Evolutionary conservation across 441 rosid genomes (phyloP), one percentile per base, ranked within the genome.

Genomic region (Populus hybrid): DNA sequence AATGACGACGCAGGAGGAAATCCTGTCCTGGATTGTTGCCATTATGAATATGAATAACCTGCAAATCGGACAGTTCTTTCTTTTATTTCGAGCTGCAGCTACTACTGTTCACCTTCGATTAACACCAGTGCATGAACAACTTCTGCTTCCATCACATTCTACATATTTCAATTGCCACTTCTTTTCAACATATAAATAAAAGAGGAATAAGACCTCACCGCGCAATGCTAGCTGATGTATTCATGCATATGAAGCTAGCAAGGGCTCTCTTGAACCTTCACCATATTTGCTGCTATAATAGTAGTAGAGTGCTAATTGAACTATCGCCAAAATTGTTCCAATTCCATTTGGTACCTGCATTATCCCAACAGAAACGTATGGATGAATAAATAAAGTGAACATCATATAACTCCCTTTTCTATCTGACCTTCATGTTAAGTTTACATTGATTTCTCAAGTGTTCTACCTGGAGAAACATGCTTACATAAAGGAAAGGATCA

Each of bases 301-400:
- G 67, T 67, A 70, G 79, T 88, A 89, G 73, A 91, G 30, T 24
- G 75, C 71, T 78, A 91, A 71, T 38, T 91, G 95, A 20, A 42
- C 28, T 10, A 84, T 70, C 67, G 88, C 95, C 85, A 89, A 50
- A 67, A 84, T 30, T 46, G 88, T 77, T 82, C 95, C 95, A 10
- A 89, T 88, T 57, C 88, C 91, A 83, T 91, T 91, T 0, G 95
- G 92, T 34, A 85, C 84, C 93, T 91, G 85, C 23, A 74, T 10
- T 28, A 14, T 28, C 21, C 28, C 46, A 70, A 12, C 73, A 75
- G 10, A 40, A n/a, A 78, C 8, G 14, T 24, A 16, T 10, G 14
- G 11, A 46, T 46, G 6, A 14, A 46, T 46, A 1, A 11, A 46
- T 46, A 46, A 4, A 14, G 57, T 46, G 57, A 14, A 46, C 6